Percentiles rank a stretch among this genome's conserved stretches.
Conservation (phyloP, 2,329 filamentous ascomycete genomes). For the Ampelomyces quisqualis region DNA sequence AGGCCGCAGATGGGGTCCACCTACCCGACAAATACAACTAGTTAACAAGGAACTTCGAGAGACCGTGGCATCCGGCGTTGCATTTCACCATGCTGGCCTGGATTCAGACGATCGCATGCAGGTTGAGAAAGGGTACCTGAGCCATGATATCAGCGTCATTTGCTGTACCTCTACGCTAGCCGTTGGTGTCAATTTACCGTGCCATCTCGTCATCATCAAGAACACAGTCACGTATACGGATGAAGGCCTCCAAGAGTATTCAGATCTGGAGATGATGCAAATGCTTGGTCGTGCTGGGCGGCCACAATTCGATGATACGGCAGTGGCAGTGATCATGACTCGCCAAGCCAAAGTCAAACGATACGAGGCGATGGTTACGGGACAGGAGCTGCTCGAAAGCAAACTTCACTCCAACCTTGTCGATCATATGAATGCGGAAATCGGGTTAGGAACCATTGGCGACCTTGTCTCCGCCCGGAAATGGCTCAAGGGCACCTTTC, state of each 20-base stretch:
- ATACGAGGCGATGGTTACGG: slow-evolving; percentile 74
- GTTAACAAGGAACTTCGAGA: slow-evolving; percentile 61
- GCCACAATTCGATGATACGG: slow-evolving; percentile 77
- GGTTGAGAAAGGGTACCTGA: slow-evolving; percentile 68
- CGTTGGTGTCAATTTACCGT: slow-evolving; percentile 80
- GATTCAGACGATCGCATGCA: slow-evolving; percentile 62
- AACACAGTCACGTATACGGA: slow-evolving; percentile 66
- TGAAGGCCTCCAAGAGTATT: slow-evolving; percentile 65
- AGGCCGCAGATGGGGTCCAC: slow-evolving; percentile 64
- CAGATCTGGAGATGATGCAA: slow-evolving; percentile 83
- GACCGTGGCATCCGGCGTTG: slow-evolving; percentile 62
- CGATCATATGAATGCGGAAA: slow-evolving; percentile 82
- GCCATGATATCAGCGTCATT: slow-evolving; percentile 74
- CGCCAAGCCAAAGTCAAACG: slow-evolving; percentile 61
- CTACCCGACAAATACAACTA: slow-evolving; percentile 54
- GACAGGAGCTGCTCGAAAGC: slow-evolving; percentile 73
- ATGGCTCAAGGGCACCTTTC: slow-evolving; percentile 77
- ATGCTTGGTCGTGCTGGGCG: slow-evolving; percentile 84
- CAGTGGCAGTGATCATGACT: slow-evolving; percentile 78
- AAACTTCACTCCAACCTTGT: slow-evolving; percentile 75
- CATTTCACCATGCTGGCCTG: slow-evolving; percentile 81
- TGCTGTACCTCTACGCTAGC: slow-evolving; percentile 86
- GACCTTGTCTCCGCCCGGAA: slow-evolving; percentile 64
- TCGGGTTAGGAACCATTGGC: slow-evolving; percentile 71
- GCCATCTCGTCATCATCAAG: slow-evolving; percentile 80